phyloP scores from a whole-genome alignment of 441 rosid species.

The Adansonia madagascariensis region DNA sequence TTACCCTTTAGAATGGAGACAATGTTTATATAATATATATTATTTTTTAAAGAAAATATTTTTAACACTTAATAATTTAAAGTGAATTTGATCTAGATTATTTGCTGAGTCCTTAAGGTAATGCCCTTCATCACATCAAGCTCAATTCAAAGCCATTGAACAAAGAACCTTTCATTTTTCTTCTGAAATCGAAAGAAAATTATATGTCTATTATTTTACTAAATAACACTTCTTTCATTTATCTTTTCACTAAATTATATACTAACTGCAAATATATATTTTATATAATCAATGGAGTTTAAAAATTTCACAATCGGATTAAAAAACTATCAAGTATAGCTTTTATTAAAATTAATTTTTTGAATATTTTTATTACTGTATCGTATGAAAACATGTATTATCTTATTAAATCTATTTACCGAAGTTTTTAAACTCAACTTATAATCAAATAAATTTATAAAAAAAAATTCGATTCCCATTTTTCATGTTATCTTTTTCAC shows the following conservation, averaged over 20 bases:
- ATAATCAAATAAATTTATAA: no score
- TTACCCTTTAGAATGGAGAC: not conserved
- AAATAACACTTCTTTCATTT: not conserved
- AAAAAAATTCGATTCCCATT: not conserved
- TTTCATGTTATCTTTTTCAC: not conserved
- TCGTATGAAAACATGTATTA: no score
- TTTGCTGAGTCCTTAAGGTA: not conserved
- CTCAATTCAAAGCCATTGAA: not conserved
- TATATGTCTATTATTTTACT: not conserved
- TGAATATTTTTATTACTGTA: no score
- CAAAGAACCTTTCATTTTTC: conserved; percentile 2
- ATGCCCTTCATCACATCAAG: not conserved
- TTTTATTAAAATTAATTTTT: no score
- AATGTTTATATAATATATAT: not conserved
- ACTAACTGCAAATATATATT: not conserved
- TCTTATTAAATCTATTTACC: no score
- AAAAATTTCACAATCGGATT: no score
- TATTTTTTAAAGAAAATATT: not conserved
- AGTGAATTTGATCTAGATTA: not conserved
- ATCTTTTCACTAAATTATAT: not conserved
- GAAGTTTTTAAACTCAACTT: not conserved
- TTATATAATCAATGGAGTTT: no score
- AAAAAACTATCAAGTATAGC: no score
- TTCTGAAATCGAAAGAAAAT: not conserved
- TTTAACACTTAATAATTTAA: not conserved